These are phyloP conservation scores for Phytophthora megakarya DNA, from an alignment of 352 stramenopile genomes.

Conservation along the genomic window DNA sequence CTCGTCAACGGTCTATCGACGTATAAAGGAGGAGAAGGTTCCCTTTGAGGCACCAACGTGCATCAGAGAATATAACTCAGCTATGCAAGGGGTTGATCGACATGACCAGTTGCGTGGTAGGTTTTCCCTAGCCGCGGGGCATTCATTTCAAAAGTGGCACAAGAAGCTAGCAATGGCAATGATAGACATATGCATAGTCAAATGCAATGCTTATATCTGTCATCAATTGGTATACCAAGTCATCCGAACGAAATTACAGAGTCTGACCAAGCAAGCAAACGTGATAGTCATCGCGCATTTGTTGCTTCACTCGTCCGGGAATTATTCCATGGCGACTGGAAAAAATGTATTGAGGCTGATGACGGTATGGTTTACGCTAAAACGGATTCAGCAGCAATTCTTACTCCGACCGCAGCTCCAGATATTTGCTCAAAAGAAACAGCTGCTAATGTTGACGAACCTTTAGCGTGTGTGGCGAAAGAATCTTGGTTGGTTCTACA, in stretches of 20 bases:
- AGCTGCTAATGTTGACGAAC: too few species aligned
- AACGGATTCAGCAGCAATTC: neutral
- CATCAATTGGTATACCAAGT: too few species aligned
- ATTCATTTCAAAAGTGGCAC: slow-evolving; percentile 39
- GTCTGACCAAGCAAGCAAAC: too few species aligned
- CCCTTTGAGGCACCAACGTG: slow-evolving; percentile 24
- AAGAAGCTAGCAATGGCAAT: slow-evolving; percentile 31
- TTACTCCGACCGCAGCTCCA: neutral
- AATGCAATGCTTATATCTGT: too few species aligned
- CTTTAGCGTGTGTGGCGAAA: neutral
- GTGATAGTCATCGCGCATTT: too few species aligned
- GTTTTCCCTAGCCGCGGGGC: slow-evolving; percentile 34
- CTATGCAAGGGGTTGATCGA: slow-evolving; percentile 39
- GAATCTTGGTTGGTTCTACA: neutral
- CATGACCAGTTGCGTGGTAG: slow-evolving; percentile 32
- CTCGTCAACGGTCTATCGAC: slow-evolving; percentile 13
- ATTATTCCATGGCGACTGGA: too few species aligned
- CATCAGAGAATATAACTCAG: slow-evolving; percentile 38
- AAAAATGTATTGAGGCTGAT: too few species aligned
- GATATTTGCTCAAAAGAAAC: too few species aligned
- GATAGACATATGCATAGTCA: slow-evolving; percentile 19
- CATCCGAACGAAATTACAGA: too few species aligned
- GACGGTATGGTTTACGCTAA: too few species aligned
- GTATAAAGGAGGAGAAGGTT: slow-evolving; percentile 10
- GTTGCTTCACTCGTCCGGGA: too few species aligned